A percentile compares a stretch with the other conserved stretches of the same genome.
Conservation (phyloP, 2,329 filamentous ascomycete species). For the Curvularia hawaiiensis region DNA sequence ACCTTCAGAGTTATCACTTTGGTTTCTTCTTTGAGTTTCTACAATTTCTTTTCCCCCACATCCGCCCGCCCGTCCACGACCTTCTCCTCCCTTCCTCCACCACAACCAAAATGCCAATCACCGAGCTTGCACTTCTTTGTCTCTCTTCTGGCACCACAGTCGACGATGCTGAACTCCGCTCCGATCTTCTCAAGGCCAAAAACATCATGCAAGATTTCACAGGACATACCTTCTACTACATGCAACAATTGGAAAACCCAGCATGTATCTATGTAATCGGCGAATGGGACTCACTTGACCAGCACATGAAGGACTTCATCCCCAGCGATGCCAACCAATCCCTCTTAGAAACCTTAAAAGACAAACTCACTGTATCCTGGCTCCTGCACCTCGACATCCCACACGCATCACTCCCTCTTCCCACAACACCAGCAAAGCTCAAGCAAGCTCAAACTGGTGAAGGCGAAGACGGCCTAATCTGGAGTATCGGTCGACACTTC, state of each 20-base stretch:
- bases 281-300: slow-evolving; percentile 51
- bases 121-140: slow-evolving; percentile 54
- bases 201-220: slow-evolving; percentile 47
- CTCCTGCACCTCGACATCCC: slow-evolving; percentile 52
- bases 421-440: slow-evolving; percentile 11
- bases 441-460: slow-evolving; percentile 4
- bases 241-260: slow-evolving; percentile 53
- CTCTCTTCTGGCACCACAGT: slow-evolving; percentile 35
- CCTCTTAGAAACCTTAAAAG: slow-evolving; percentile 45
- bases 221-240: slow-evolving; percentile 45
- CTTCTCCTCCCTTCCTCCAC: no score
- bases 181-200: slow-evolving; percentile 46
- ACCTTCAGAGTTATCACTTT: neutral
- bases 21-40: neutral
- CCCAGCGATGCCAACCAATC: slow-evolving; percentile 50
- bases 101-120: slow-evolving; percentile 44
- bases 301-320: slow-evolving; percentile 53
- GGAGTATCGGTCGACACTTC: slow-evolving; percentile 46
- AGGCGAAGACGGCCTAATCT: slow-evolving; percentile 11
- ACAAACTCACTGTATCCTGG: slow-evolving; percentile 47
- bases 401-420: slow-evolving; percentile 38
- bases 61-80: no score
- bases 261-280: slow-evolving; percentile 52
- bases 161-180: slow-evolving; percentile 28
- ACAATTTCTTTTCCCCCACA: no score